Evolutionary conservation across 2,329 filamentous ascomycete genomes (phyloP).

Genomic region (Fusarium austroafricanum): DNA sequence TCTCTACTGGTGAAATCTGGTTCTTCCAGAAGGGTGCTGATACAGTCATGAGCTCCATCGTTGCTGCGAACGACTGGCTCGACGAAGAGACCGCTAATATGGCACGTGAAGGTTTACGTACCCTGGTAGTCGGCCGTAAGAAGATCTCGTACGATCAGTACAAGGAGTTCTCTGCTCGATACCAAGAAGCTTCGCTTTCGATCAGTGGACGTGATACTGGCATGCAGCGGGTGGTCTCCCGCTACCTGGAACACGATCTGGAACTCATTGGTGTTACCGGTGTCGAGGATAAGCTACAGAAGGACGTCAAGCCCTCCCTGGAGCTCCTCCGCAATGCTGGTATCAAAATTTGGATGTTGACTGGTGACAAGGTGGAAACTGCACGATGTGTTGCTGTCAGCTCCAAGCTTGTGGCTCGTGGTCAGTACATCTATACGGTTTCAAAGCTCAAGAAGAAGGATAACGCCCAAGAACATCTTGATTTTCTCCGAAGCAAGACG

Average conservation of each 20-base stretch:
- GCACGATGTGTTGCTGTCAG: slow-evolving; percentile 95
- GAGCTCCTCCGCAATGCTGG: slow-evolving; percentile 96
- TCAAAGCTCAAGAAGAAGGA: slow-evolving; percentile 86
- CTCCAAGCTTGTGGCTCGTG: slow-evolving; percentile 90
- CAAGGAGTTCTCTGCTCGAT: slow-evolving; percentile 78
- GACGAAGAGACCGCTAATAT: slow-evolving; percentile 99
- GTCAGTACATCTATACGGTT: slow-evolving; percentile 96
- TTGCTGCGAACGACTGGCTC: slow-evolving; percentile 96
- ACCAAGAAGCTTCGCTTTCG: slow-evolving; percentile 83
- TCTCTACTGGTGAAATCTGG: slow-evolving; percentile 84
- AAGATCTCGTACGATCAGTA: slow-evolving; percentile 83
- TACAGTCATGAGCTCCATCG: slow-evolving; percentile 97
- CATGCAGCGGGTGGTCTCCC: slow-evolving; percentile 82
- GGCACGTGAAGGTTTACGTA: slow-evolving; percentile 95
- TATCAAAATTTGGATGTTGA: slow-evolving; percentile 99
- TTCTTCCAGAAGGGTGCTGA: slow-evolving; percentile 99
- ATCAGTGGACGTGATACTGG: slow-evolving; percentile 83
- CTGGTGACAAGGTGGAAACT: slow-evolving; percentile 98
- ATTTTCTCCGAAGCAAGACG: slow-evolving; percentile 88
- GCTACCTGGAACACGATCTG: slow-evolving; percentile 86
- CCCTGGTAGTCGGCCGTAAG: slow-evolving; percentile 94
- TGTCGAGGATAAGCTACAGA: slow-evolving; percentile 96
- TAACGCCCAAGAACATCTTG: slow-evolving; percentile 86
- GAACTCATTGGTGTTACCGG: slow-evolving; percentile 97
- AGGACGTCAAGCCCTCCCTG: slow-evolving; percentile 93